phyloP scores from a whole-genome alignment of 768 basidiomycete genomes.

The Lentinula sp. region DNA sequence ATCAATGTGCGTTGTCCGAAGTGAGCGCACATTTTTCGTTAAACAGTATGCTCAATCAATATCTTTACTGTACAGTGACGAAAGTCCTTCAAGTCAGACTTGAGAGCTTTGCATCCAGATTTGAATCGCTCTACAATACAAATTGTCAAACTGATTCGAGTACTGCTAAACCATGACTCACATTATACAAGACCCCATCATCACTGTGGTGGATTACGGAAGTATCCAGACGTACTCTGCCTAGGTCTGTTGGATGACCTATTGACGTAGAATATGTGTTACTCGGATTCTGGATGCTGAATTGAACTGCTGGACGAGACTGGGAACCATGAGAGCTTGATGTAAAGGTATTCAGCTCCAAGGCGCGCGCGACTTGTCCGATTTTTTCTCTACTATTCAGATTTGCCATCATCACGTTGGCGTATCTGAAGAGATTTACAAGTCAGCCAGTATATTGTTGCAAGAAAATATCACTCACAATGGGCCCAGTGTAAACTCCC shows the following conservation, averaged over 20 bases:
- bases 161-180: neutral
- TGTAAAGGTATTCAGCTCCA: neutral
- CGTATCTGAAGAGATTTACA: neutral
- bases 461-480: neutral
- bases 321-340: neutral
- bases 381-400: neutral
- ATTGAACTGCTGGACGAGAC: neutral
- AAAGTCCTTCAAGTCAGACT: neutral
- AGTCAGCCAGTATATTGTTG: neutral
- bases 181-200: neutral
- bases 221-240: neutral
- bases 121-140: neutral
- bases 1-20: too few species aligned
- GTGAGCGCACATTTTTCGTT: too few species aligned
- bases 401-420: neutral
- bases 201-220: neutral
- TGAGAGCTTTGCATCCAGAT: neutral
- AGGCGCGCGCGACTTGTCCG: neutral
- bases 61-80: neutral
- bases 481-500: neutral
- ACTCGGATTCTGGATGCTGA: neutral
- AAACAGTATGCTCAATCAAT: too few species aligned
- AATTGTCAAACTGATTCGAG: neutral
- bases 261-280: neutral
- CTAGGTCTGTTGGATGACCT: neutral